Conservation (phyloP, 257 asterid genomes). For the Rubia yunnanensis region DNA sequence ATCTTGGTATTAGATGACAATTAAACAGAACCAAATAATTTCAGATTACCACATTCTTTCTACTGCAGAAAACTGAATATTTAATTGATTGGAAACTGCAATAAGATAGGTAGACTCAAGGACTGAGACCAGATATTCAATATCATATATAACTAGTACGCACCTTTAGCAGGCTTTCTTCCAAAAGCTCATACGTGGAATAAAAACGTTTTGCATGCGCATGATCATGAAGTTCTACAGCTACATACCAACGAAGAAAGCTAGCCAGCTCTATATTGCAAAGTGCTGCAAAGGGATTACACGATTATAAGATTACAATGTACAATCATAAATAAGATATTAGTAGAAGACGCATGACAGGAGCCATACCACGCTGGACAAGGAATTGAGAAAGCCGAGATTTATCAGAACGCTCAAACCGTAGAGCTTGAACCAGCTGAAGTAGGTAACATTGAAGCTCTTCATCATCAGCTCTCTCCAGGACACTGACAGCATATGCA, state of each 20-base stretch:
- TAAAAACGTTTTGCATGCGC: slow-evolving; percentile 88
- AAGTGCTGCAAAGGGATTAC: slow-evolving; percentile 49
- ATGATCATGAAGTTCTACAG: slow-evolving; percentile 97
- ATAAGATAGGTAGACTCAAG: neutral
- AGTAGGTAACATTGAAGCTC: slow-evolving; percentile 98
- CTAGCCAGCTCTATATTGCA: slow-evolving; percentile 91
- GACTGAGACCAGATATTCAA: neutral
- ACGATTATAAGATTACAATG: slow-evolving; percentile 8
- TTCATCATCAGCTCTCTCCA: slow-evolving; percentile 97
- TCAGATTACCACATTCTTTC: neutral
- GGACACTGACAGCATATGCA: slow-evolving; percentile 94
- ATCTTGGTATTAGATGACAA: neutral
- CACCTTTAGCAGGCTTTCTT: slow-evolving; percentile 90
- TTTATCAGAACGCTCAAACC: slow-evolving; percentile 91
- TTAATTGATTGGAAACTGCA: neutral
- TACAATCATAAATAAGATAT: neutral
- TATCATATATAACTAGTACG: slow-evolving; percentile 16
- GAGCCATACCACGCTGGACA: slow-evolving; percentile 82
- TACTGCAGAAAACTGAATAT: neutral
- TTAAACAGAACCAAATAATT: neutral
- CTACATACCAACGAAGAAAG: slow-evolving; percentile 98
- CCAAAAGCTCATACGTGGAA: slow-evolving; percentile 75
- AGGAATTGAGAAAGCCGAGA: slow-evolving; percentile 92
- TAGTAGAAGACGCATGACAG: slow-evolving; percentile 19
- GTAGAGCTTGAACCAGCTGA: slow-evolving; percentile 98